phyloP scores from a whole-genome alignment of 164 flowering plant genomes.

The Platanus orientalis region DNA sequence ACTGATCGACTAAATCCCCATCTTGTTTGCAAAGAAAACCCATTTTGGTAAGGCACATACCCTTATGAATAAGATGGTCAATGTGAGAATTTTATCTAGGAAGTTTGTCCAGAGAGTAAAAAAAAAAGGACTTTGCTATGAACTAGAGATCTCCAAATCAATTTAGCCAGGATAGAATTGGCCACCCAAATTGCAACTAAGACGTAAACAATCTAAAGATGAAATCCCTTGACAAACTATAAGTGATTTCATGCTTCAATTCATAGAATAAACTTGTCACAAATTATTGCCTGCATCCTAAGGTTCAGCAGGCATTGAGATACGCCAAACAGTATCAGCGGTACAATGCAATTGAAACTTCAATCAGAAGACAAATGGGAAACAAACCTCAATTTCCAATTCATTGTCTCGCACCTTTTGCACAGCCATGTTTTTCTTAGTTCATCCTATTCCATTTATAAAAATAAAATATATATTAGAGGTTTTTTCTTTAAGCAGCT shows the following conservation, averaged over 20 bases:
- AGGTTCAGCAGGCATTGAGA: neutral
- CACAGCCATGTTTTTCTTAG: slow-evolving; percentile 83
- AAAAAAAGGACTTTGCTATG: too few species aligned
- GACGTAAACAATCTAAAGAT: neutral
- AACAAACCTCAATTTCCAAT: slow-evolving; percentile 80
- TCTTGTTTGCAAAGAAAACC: too few species aligned
- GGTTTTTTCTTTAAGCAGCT: neutral
- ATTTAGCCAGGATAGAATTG: too few species aligned
- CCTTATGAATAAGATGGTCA: too few species aligned
- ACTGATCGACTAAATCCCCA: too few species aligned
- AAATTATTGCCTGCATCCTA: neutral
- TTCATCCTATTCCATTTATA: slow-evolving; percentile 55
- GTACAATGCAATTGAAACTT: slow-evolving; percentile 3
- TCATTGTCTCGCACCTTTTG: slow-evolving; percentile 95
- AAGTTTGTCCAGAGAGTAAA: too few species aligned
- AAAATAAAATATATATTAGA: slow-evolving; percentile 1
- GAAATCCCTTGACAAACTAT: neutral
- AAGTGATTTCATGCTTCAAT: neutral
- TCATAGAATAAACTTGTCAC: neutral
- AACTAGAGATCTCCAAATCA: too few species aligned
- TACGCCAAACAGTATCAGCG: slow-evolving; percentile 1
- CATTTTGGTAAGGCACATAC: too few species aligned
- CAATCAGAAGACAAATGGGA: slow-evolving; percentile 7
- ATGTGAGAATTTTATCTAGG: too few species aligned
- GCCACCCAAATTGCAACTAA: too few species aligned